These are phyloP conservation scores for Schoenoplectus triqueter DNA, from an alignment of 202 grass and related monocot species.

Conservation along the genomic window DNA sequence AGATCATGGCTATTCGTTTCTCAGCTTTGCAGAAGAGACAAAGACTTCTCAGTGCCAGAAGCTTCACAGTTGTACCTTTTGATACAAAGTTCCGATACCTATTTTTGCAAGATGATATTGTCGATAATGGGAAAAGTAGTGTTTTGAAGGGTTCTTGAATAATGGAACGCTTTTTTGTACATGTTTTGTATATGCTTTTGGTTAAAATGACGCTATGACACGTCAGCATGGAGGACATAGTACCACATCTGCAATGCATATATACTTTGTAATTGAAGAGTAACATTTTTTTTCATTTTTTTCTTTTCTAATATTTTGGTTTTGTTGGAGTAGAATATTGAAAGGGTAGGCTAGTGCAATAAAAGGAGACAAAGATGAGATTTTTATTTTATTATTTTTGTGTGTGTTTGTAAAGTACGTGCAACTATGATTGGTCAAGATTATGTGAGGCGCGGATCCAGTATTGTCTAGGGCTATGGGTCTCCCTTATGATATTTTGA, in stretches of 20 bases:
- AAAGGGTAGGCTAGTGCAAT: slow-evolving; percentile 35
- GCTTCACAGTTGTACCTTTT: slow-evolving; percentile 61
- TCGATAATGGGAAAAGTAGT: neutral
- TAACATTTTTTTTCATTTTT: neutral
- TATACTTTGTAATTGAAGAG: slow-evolving; percentile 35
- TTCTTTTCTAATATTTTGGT: slow-evolving; percentile 27
- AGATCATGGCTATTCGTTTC: slow-evolving; percentile 56
- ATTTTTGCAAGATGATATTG: slow-evolving; percentile 72
- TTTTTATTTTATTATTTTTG: neutral
- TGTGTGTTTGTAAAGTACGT: slow-evolving; percentile 18
- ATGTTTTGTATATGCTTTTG: slow-evolving; percentile 36
- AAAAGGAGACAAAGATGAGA: neutral
- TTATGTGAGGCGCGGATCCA: no score
- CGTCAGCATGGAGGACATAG: neutral
- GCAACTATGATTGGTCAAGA: neutral
- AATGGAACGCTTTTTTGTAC: slow-evolving; percentile 18
- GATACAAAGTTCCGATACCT: slow-evolving; percentile 87
- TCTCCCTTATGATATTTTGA: no score
- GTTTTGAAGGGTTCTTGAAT: slow-evolving; percentile 19
- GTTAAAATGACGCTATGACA: neutral
- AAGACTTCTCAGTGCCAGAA: slow-evolving; percentile 64
- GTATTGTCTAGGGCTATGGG: no score
- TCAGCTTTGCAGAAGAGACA: slow-evolving; percentile 70
- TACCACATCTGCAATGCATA: slow-evolving; percentile 26
- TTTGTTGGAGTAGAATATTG: slow-evolving; percentile 31